Evolutionary conservation across 805 yeast species (phyloP), one percentile per base, ranked within the genome.

Genomic region (Zygosaccharomyces siamensis): DNA sequence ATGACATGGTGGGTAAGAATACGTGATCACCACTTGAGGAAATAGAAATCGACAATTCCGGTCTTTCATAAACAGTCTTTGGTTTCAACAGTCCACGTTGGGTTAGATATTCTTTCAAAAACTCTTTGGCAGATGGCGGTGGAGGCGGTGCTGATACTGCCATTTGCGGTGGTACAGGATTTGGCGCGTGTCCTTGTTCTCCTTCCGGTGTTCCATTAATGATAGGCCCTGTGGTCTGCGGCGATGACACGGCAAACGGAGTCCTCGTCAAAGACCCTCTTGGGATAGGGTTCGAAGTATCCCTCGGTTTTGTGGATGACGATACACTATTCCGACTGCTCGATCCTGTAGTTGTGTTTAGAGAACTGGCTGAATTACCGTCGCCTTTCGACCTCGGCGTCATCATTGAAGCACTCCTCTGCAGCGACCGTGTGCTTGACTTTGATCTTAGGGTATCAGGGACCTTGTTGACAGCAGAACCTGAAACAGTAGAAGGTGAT

Each of bases 11-110:
- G 3, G 70, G 69, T 28, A 70, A 43, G 43, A 70, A 70, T 4
- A 70, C 59, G 26, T 59, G 55, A 11, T 68, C 70, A 16, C 71
- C 71, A 4, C 62, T 58, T 0, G 71, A 59, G 6, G 72, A 64
- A 1, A 68, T 38, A 4, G 67, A 59, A 4, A 70, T 58, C 12
- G 45, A 55, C 10, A 61, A 30, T 24, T 53, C 58, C n/a, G 52
- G 47, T 20, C 50, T 54, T 11, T 54, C 53, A 1, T 54, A 33
- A 6, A 62, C 32, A 1, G 37, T 26, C 43, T 50, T 58, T 14
- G 66, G 59, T 23, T 48, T 37, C 8, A 63, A 41, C 27, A 66
- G 58, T 7, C 70, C 70, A 42, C 67, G 56, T 16, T 55, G 58
- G 2, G 53, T 39, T 8, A 64, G 49, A 48, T 64, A 64, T 33